These are phyloP conservation scores for Tetrahymena borealis DNA, from an alignment of 73 alveolate species.

Conservation along the genomic window DNA sequence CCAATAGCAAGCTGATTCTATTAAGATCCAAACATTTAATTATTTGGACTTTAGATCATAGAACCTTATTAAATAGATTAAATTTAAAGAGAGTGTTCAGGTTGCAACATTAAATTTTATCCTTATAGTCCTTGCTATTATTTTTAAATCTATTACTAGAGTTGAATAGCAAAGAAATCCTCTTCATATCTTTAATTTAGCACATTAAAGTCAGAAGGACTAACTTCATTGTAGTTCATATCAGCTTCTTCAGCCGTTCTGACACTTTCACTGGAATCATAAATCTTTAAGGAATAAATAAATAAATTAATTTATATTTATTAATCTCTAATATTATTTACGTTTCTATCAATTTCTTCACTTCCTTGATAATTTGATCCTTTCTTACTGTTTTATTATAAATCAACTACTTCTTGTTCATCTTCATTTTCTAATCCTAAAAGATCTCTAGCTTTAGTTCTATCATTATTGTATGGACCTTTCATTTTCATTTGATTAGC, in stretches of 20 bases:
- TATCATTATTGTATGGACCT: background rate
- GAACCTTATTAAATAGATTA: background rate
- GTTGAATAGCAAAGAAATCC: background rate
- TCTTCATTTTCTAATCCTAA: background rate
- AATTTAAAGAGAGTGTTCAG: too few species aligned
- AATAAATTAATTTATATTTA: background rate
- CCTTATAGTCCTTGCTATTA: background rate
- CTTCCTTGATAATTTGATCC: background rate
- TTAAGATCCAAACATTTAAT: background rate
- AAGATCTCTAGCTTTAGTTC: background rate
- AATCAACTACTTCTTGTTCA: background rate
- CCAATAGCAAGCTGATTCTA: background rate
- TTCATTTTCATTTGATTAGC: background rate
- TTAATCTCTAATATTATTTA: background rate
- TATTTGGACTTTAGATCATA: background rate
- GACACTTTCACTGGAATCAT: background rate
- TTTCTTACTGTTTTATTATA: background rate
- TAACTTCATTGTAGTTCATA: background rate
- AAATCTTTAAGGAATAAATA: background rate
- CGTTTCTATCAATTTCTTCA: background rate
- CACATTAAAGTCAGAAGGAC: background rate
- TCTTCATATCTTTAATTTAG: background rate
- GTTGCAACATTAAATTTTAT: background rate
- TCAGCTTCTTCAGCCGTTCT: background rate
- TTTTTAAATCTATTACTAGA: background rate